Evolutionary conservation across 352 stramenopile species (phyloP).

Genomic region (Phytophthora pini): DNA sequence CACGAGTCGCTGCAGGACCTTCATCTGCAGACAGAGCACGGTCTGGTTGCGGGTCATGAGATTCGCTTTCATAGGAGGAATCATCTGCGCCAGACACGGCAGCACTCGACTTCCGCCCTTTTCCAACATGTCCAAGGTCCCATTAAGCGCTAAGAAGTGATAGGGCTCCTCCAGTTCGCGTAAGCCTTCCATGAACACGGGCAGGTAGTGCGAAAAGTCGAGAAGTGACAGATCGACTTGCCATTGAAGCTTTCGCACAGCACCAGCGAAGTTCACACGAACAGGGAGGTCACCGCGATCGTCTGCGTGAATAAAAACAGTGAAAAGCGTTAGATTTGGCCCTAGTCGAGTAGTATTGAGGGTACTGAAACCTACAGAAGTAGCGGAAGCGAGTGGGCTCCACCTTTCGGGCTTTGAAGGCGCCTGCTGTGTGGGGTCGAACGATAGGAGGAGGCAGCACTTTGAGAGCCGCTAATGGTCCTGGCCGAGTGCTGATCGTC

Average conservation of each 20-base stretch:
- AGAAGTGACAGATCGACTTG: constrained; percentile 69
- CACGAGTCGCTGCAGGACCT: constrained; percentile 80
- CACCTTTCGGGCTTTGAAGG: constrained; percentile 72
- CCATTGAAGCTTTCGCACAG: constrained; percentile 80
- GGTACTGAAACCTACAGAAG: constrained; percentile 67
- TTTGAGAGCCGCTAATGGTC: constrained; percentile 16
- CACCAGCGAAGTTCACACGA: constrained; percentile 76
- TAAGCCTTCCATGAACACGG: constrained; percentile 93
- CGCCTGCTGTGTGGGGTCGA: constrained; percentile 56
- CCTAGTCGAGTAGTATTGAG: background rate
- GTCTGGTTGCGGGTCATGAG: constrained; percentile 81
- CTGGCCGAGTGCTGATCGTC: constrained; percentile 25
- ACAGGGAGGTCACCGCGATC: constrained; percentile 76
- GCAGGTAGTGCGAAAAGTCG: constrained; percentile 90
- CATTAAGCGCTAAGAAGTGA: constrained; percentile 83
- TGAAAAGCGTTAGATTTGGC: background rate
- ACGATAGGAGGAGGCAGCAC: constrained; percentile 21
- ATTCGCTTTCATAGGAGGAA: constrained; percentile 87
- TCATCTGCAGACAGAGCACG: constrained; percentile 81
- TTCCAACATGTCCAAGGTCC: constrained; percentile 84
- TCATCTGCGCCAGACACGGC: constrained; percentile 56
- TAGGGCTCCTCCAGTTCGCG: constrained; percentile 88
- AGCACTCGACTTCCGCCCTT: constrained; percentile 70
- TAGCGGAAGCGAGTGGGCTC: constrained; percentile 83
- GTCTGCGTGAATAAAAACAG: constrained; percentile 39